A percentile compares a stretch with the other conserved stretches of the same genome.
Evolutionary conservation across 352 stramenopile genomes (phyloP).

Genomic region (Phytophthora hibernalis): DNA sequence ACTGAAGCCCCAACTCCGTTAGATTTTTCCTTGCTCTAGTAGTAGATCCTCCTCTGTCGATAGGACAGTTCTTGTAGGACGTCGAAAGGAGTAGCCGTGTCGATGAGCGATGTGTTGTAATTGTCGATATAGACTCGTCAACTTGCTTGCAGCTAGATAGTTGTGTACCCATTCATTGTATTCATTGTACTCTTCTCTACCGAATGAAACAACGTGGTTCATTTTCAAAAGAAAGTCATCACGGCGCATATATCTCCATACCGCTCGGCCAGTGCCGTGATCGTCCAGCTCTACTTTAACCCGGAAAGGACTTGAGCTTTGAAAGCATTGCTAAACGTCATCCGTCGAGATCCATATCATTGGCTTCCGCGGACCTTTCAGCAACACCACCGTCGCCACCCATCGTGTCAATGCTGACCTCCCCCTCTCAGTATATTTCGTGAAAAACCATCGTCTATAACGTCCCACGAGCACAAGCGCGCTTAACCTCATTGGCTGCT

Average conservation of each 20-base stretch:
- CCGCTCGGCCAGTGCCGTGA: background rate
- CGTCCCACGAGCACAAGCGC: background rate
- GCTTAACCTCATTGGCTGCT: background rate
- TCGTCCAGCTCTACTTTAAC: background rate
- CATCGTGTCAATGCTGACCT: background rate
- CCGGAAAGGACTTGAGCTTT: background rate
- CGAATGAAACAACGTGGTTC: constrained; percentile 17
- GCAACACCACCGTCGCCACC: background rate
- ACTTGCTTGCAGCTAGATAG: constrained; percentile 19
- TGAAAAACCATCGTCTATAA: background rate
- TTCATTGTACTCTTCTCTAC: constrained; percentile 21
- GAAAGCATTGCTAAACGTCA: background rate
- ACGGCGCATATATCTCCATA: constrained; percentile 23
- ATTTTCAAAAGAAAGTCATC: constrained; percentile 16
- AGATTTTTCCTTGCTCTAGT: constrained; percentile 17
- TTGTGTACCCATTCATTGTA: constrained; percentile 16
- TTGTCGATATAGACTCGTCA: constrained; percentile 19
- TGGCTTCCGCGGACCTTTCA: background rate
- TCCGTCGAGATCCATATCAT: background rate
- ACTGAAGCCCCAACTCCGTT: background rate
- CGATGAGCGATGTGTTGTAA: constrained; percentile 14
- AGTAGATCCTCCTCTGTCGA: constrained; percentile 17
- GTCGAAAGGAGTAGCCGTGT: constrained; percentile 28
- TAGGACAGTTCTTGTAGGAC: constrained; percentile 20
- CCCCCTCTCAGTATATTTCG: background rate